Evolutionary conservation across 441 rosid genomes (phyloP).

Genomic region (Croton laevigatus): DNA sequence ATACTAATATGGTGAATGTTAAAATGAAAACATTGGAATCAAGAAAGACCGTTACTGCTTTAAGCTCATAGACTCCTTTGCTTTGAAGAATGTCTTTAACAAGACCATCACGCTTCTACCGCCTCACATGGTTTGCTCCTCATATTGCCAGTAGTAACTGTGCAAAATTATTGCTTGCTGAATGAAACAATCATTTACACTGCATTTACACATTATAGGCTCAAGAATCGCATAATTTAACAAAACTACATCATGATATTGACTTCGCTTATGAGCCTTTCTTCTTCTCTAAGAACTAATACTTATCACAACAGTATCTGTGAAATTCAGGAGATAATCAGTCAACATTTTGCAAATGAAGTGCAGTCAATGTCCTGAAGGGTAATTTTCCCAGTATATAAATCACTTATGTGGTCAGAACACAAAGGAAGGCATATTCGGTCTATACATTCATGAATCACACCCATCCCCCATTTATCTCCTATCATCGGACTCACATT

Average conservation of each 20-base stretch:
- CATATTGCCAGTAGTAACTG: not conserved
- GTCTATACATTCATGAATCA: constrained; percentile 55
- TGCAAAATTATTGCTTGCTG: not conserved
- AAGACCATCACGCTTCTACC: not conserved
- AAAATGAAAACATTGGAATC: not conserved
- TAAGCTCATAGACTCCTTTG: not conserved
- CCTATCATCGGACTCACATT: constrained; percentile 42
- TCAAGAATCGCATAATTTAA: not conserved
- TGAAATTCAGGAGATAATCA: constrained; percentile 24
- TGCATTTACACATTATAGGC: not conserved
- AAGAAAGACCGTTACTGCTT: not conserved
- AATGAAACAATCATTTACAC: not conserved
- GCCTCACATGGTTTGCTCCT: not conserved
- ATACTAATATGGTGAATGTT: not conserved
- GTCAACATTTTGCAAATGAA: constrained; percentile 48
- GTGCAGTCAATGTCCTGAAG: constrained; percentile 71
- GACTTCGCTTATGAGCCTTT: not conserved
- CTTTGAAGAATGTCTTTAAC: not conserved
- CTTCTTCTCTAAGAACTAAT: not conserved
- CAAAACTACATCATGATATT: not conserved
- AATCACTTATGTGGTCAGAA: constrained; percentile 54
- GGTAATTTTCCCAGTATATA: constrained; percentile 69
- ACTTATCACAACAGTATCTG: constrained; percentile 9
- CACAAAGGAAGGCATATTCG: constrained; percentile 67
- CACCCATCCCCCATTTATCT: constrained; percentile 67